Base-by-base conservation (phyloP, 164 flowering plant genomes). In the Saururus chinensis region DNA sequence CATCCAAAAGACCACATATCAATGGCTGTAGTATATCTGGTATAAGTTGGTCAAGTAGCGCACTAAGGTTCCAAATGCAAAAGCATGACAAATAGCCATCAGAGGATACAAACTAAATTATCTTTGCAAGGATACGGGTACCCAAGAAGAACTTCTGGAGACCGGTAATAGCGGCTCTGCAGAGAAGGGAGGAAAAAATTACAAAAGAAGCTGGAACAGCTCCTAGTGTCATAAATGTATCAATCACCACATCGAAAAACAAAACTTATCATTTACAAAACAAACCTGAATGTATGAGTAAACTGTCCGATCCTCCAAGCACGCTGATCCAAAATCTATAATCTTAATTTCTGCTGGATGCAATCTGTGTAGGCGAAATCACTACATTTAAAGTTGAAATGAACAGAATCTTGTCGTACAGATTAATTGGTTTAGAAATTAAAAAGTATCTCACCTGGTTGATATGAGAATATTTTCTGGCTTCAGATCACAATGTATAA, bases 1-100 rank as follows among this genome's bases (percentile, higher is more conserved):
- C 99, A 95, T 4, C 99, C 99, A 78, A 95, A 84, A 60, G 99
- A 95, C 99, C 99, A 95, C 99, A 95, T 95, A 71, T 95, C 99
- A 62, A 95, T 95, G 55, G 96, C 95, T 35, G 99, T 89, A 23
- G 90, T 81, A 66, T 95, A 95, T 74, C 99, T 95, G 68, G 14
- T 45, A 3, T 30, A 60, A 64, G 59, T 48, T 24, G 35, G 77
- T 83, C 80, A 84, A 83, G 73, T 7, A 55, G 25, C 4, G 21
- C 58, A 4, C 2, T 0, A 12, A 45, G 49, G 17, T 45, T 45
- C 49, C 49, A 12, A 12, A 45, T 8, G 14, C 37, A 17, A 17
- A 45, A 17, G 16, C 49, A 45, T n/a, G n/a, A n/a, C 17, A 45
- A 45, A 12, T 7, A 45, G 49, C 11, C 37, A 30, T 45, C 49